These are phyloP conservation scores for Inga leiocalycina DNA, from an alignment of 306 rosid genomes.

Conservation along the genomic window DNA sequence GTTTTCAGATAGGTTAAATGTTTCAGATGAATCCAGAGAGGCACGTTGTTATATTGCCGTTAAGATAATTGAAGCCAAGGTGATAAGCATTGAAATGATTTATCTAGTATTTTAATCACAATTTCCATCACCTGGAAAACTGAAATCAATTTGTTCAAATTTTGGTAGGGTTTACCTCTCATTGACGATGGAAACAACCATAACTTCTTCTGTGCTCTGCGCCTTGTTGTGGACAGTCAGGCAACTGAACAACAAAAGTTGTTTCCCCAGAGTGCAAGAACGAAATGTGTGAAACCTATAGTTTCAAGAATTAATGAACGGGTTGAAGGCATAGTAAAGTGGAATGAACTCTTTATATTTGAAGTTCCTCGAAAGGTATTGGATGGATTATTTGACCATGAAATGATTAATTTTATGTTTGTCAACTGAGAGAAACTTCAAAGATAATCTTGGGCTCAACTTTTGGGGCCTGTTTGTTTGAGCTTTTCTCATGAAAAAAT, in stretches of 20 bases:
- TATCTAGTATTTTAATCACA: conserved; percentile 5
- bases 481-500: background rate
- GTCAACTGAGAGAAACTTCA: background rate
- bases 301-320: conserved; percentile 43
- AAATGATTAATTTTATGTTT: conserved; percentile 12
- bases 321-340: conserved; percentile 73
- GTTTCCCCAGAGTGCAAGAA: conserved; percentile 99
- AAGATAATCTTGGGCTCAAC: background rate
- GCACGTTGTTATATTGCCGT: conserved; percentile 82
- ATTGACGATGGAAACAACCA: conserved; percentile 92
- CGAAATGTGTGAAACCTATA: conserved; percentile 87
- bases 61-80: conserved; percentile 95
- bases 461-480: background rate
- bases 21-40: conserved; percentile 79
- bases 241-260: conserved; percentile 91
- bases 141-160: conserved; percentile 30
- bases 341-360: conserved; percentile 97
- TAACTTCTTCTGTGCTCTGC: conserved; percentile 95
- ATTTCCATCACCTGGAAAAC: conserved; percentile 20
- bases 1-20: conserved; percentile 87
- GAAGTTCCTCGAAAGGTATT: conserved; percentile 89
- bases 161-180: conserved; percentile 77
- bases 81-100: conserved; percentile 40
- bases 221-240: conserved; percentile 80
- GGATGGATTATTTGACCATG: conserved; percentile 16